Evolutionary conservation across 495 filamentous ascomycete species (phyloP).

Genomic region (Talaromyces ruber): DNA sequence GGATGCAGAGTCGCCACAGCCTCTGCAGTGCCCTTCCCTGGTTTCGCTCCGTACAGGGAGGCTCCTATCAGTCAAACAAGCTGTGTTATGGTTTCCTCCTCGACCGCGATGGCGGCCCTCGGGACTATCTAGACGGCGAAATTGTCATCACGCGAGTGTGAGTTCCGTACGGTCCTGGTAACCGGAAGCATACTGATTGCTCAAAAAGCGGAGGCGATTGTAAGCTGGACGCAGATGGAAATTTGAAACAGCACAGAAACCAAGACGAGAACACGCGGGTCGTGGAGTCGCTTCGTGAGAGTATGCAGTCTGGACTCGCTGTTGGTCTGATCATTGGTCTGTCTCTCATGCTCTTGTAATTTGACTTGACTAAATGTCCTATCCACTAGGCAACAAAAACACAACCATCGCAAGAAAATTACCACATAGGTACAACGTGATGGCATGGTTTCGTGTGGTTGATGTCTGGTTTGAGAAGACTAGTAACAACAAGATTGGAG

Average conservation of each 20-base stretch:
- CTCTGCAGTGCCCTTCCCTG: conserved; percentile 62
- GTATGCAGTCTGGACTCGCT: conserved; percentile 25
- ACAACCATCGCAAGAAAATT: conserved; percentile 41
- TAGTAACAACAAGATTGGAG: conserved; percentile 25
- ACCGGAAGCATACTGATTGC: conserved; percentile 11
- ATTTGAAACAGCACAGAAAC: conserved; percentile 32
- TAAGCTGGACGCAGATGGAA: conserved; percentile 28
- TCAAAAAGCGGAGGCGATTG: conserved; percentile 43
- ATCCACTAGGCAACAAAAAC: conserved; percentile 41
- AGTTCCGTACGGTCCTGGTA: conserved; percentile 16
- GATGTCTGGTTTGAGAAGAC: conserved; percentile 63
- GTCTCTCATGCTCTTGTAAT: conserved; percentile 4
- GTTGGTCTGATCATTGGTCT: conserved; percentile 55
- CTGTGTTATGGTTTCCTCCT: conserved; percentile 51
- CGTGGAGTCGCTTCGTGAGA: conserved; percentile 27
- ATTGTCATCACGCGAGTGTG: conserved; percentile 61
- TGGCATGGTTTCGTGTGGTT: conserved; percentile 66
- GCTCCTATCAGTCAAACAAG: conserved; percentile 38
- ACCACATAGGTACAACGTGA: conserved; percentile 58
- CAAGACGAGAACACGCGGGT: conserved; percentile 24
- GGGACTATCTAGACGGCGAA: conserved; percentile 54
- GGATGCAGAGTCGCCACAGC: conserved; percentile 38
- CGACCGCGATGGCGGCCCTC: conserved; percentile 44
- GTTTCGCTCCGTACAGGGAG: conserved; percentile 55
- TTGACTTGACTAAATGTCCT: conserved; percentile 6